Conservation (phyloP, 345 rosid species). For the Noccaea bulbosa region DNA sequence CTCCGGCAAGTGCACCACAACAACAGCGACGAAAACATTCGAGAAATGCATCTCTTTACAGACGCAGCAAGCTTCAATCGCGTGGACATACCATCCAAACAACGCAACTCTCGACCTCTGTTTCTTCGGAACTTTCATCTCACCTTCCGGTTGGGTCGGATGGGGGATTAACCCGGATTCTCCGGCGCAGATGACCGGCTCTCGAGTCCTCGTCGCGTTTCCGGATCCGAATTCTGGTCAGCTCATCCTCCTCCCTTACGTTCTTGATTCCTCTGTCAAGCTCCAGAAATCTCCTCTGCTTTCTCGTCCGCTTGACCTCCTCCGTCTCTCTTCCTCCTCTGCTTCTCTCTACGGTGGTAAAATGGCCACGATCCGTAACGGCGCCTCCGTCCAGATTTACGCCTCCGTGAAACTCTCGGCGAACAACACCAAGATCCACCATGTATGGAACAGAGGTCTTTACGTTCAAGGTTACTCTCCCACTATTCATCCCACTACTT, state of each 20-base stretch:
- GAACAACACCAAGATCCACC: conserved; percentile 71
- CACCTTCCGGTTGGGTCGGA: conserved; percentile 98
- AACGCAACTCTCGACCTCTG: conserved; percentile 81
- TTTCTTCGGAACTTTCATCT: conserved; percentile 90
- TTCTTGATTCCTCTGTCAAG: conserved; percentile 79
- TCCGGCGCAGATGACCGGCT: conserved; percentile 75
- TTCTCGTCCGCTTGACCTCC: conserved; percentile 76
- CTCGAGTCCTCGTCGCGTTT: conserved; percentile 78
- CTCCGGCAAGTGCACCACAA: conserved; percentile 67
- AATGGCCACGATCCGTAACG: conserved; percentile 82
- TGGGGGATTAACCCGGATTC: conserved; percentile 83
- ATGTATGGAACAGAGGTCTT: conserved; percentile 95
- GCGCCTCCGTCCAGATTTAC: conserved; percentile 78
- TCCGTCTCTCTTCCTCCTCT: conserved; percentile 74
- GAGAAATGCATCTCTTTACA: conserved; percentile 82
- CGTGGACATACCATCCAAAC: conserved; percentile 88
- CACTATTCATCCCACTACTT: conserved; percentile 89
- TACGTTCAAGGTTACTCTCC: conserved; percentile 98
- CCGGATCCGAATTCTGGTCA: conserved; percentile 92
- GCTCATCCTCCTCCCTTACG: conserved; percentile 72
- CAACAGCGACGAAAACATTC: conserved; percentile 58
- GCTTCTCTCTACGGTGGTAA: conserved; percentile 85
- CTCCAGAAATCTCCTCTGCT: conserved; percentile 83
- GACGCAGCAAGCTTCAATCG: conserved; percentile 92
- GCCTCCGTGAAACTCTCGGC: conserved; percentile 64